These are phyloP conservation scores for Venturia carpophila DNA, from an alignment of 2,329 filamentous ascomycete genomes.

Conservation along the genomic window DNA sequence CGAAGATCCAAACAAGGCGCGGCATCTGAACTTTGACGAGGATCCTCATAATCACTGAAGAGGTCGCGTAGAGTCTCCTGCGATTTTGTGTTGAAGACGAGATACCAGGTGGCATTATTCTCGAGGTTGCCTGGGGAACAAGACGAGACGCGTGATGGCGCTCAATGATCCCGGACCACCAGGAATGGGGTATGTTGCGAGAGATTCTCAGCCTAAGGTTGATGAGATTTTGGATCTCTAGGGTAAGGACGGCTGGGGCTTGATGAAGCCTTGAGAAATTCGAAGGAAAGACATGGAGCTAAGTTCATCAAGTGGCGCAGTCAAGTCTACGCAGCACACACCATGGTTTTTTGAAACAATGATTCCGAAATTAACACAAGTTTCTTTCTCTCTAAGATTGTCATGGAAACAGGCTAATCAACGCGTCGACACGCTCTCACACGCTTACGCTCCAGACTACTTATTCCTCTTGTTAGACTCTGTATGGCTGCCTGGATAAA, in stretches of 20 bases:
- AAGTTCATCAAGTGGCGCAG: background rate
- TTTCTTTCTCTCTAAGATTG: background rate
- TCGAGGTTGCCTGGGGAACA: conserved; percentile 16
- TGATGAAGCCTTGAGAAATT: background rate
- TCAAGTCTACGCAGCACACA: background rate
- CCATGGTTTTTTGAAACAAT: background rate
- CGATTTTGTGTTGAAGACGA: conserved; percentile 11
- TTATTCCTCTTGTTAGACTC: background rate
- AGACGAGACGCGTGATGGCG: conserved; percentile 8
- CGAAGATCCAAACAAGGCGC: conserved; percentile 53
- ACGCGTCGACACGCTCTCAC: background rate
- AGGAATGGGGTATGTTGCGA: conserved; percentile 38
- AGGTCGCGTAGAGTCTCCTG: conserved; percentile 22
- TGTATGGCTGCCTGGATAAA: background rate
- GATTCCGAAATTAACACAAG: background rate
- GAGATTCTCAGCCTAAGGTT: conserved; percentile 33
- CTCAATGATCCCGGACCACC: conserved; percentile 18
- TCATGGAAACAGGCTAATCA: background rate
- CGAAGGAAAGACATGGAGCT: background rate
- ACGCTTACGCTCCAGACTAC: no score
- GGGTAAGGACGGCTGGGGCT: conserved; percentile 43
- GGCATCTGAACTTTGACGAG: conserved; percentile 38
- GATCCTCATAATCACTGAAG: conserved; percentile 53
- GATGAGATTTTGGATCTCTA: conserved; percentile 44
- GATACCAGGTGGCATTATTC: conserved; percentile 14